Evolutionary conservation across 2,329 filamentous ascomycete species (phyloP).

Genomic region (Cadophora sp.): DNA sequence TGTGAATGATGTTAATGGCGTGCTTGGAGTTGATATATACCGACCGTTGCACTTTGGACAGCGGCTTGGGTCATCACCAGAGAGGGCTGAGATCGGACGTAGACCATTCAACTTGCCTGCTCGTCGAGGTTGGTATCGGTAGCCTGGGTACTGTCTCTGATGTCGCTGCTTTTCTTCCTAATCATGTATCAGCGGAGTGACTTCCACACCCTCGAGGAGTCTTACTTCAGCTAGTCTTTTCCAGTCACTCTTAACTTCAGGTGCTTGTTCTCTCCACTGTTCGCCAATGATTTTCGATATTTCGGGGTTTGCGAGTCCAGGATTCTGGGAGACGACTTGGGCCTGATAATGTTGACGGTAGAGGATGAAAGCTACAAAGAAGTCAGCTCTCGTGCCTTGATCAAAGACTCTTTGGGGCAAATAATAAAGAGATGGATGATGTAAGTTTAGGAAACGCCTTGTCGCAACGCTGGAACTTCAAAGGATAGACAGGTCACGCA

Average conservation of each 20-base stretch:
- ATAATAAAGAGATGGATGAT: slow-evolving; percentile 36
- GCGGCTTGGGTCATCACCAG: slow-evolving; percentile 57
- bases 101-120: slow-evolving; percentile 41
- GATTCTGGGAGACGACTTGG: slow-evolving; percentile 79
- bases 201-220: slow-evolving; percentile 19
- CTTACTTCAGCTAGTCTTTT: slow-evolving; percentile 82
- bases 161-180: slow-evolving; percentile 90
- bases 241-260: slow-evolving; percentile 83
- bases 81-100: slow-evolving; percentile 42
- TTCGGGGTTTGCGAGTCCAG: slow-evolving; percentile 66
- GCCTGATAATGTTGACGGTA: slow-evolving; percentile 94
- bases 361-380: slow-evolving; percentile 85
- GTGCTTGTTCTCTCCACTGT: slow-evolving; percentile 82
- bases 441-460: slow-evolving; percentile 27
- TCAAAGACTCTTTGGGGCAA: slow-evolving; percentile 34
- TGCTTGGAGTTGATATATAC: slow-evolving; percentile 46
- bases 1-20: slow-evolving; percentile 43
- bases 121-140: slow-evolving; percentile 81
- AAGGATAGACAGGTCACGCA: slow-evolving; percentile 51
- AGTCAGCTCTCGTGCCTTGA: slow-evolving; percentile 42
- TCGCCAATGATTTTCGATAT: slow-evolving; percentile 40
- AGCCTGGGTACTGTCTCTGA: slow-evolving; percentile 88
- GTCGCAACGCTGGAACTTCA: slow-evolving; percentile 32
- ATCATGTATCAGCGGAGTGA: slow-evolving; percentile 15
- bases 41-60: slow-evolving; percentile 75